phyloP scores from a whole-genome alignment of 345 rosid genomes.

The Corchorus capsularis region DNA sequence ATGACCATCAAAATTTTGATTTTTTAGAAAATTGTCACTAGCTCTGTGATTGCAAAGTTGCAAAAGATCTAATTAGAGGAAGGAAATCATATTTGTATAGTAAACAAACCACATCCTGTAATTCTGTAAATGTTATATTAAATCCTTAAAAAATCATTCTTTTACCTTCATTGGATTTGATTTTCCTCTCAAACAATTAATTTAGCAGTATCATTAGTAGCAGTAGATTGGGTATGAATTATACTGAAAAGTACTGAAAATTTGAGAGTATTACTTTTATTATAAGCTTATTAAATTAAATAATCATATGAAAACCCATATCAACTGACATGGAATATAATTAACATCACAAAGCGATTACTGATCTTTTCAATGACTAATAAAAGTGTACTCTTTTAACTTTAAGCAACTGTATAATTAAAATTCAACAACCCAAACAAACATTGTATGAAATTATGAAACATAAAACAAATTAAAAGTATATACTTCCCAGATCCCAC shows the following conservation, averaged over 20 bases:
- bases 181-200: background rate
- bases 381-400: background rate
- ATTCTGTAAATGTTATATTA: slow-evolving; percentile 25
- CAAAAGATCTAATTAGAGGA: slow-evolving; percentile 7
- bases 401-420: slow-evolving; percentile 1
- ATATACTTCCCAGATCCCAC: slow-evolving; percentile 12
- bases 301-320: slow-evolving; percentile 27
- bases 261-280: slow-evolving; percentile 19
- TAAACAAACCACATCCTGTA: slow-evolving; percentile 9
- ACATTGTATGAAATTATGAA: slow-evolving; percentile 22
- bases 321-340: slow-evolving; percentile 17
- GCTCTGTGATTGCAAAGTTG: background rate
- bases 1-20: background rate
- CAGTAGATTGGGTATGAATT: background rate
- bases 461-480: slow-evolving; percentile 17
- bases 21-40: no score
- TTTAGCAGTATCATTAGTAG: no score
- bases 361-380: slow-evolving; percentile 13
- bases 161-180: background rate
- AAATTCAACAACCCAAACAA: slow-evolving; percentile 32
- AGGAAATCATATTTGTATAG: slow-evolving; percentile 28
- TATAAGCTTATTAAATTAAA: slow-evolving; percentile 8
- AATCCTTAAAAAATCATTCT: slow-evolving; percentile 14
- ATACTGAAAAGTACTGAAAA: background rate
- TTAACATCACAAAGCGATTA: slow-evolving; percentile 26